Evolutionary conservation across 257 asterid genomes (phyloP).

Genomic region (Henckelia pumila): DNA sequence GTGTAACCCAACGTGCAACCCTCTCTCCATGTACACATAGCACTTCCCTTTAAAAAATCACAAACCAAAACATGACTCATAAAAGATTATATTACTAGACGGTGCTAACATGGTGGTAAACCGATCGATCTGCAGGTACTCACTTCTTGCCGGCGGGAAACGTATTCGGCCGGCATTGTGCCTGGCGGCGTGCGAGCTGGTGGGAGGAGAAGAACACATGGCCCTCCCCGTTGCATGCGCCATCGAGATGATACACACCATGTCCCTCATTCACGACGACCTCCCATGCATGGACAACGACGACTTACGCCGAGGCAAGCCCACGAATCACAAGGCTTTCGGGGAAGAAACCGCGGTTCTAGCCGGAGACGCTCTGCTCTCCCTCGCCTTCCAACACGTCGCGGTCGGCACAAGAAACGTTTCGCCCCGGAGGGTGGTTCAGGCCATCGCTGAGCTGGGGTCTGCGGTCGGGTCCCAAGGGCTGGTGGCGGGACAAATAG

Average conservation of each 20-base stretch:
- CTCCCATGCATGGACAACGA: slow-evolving; percentile 56
- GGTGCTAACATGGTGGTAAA: too few relatives aligned
- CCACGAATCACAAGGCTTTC: slow-evolving; percentile 40
- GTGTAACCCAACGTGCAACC: too few relatives aligned
- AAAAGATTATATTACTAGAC: too few relatives aligned
- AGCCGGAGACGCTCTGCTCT: slow-evolving; percentile 43
- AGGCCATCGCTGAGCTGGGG: slow-evolving; percentile 36
- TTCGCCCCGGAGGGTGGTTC: slow-evolving; percentile 26
- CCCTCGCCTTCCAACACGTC: slow-evolving; percentile 39
- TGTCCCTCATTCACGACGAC: slow-evolving; percentile 51
- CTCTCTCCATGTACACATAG: too few relatives aligned
- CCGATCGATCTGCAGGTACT: slow-evolving; percentile 21
- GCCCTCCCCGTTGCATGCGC: slow-evolving; percentile 42
- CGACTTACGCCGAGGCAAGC: slow-evolving; percentile 49
- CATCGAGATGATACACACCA: slow-evolving; percentile 47
- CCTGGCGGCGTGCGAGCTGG: slow-evolving; percentile 43
- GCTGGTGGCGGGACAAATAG: slow-evolving; percentile 44
- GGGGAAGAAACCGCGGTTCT: slow-evolving; percentile 47
- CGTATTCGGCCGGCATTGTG: slow-evolving; percentile 41
- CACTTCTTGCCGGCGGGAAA: slow-evolving; percentile 52
- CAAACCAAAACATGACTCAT: too few relatives aligned
- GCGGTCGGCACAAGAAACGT: slow-evolving; percentile 33
- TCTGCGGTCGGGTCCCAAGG: slow-evolving; percentile 37
- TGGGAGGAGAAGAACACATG: slow-evolving; percentile 34
- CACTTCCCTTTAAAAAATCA: too few relatives aligned